Percentiles rank a stretch among this genome's conserved stretches.
phyloP scores from a whole-genome alignment of 202 grass and related monocot species.

The Hordeum pubiflorum region DNA sequence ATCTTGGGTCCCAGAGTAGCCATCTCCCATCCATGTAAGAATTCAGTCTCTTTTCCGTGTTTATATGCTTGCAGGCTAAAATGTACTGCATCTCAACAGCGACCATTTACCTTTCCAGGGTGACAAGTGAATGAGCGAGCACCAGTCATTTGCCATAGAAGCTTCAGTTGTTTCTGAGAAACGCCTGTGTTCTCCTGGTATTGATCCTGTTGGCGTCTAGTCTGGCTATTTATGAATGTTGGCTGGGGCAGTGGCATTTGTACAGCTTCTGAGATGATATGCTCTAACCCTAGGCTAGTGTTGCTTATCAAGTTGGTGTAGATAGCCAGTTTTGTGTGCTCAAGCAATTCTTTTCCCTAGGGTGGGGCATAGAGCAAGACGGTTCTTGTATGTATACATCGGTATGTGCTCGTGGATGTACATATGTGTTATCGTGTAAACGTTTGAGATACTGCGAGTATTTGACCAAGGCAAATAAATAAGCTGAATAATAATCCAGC shows the following conservation, averaged over 20 bases:
- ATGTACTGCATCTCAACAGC: background rate
- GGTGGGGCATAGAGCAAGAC: conserved; percentile 23
- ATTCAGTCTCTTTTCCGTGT: background rate
- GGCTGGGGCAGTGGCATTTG: conserved; percentile 12
- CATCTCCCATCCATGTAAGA: conserved; percentile 57
- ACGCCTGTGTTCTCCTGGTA: conserved; percentile 17
- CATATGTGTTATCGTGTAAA: conserved; percentile 30
- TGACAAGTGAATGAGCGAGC: conserved; percentile 40
- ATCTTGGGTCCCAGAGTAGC: conserved; percentile 40
- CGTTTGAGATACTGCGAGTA: conserved; percentile 4
- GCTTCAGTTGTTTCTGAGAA: conserved; percentile 24
- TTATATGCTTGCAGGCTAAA: background rate
- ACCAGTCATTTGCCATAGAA: background rate
- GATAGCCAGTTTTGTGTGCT: conserved; percentile 45
- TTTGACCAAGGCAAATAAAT: background rate
- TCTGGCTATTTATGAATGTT: conserved; percentile 4
- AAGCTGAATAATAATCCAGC: conserved; percentile 24
- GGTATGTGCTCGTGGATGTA: conserved; percentile 21
- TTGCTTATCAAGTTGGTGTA: conserved; percentile 32
- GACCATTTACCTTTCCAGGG: conserved; percentile 29
- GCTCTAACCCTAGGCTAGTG: conserved; percentile 55
- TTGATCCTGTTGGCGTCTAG: background rate
- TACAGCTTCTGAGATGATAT: conserved; percentile 32
- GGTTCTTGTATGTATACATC: conserved; percentile 17
- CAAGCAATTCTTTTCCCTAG: conserved; percentile 30